These are phyloP conservation scores for Phytophthora megakarya DNA, from an alignment of 352 stramenopile species.

Conservation along the genomic window DNA sequence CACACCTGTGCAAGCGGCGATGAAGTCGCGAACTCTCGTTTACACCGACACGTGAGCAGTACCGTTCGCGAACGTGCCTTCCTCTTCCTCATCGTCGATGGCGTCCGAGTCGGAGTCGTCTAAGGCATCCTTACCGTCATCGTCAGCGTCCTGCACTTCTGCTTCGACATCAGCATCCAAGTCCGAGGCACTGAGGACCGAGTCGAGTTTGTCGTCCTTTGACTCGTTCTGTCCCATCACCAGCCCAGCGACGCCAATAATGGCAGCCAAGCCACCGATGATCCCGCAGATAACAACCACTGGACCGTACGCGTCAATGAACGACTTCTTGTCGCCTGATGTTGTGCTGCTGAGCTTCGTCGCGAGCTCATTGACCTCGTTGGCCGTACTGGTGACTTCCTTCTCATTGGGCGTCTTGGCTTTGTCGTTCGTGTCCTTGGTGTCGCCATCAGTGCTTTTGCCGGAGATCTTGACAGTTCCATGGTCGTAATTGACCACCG, in stretches of 20 bases:
- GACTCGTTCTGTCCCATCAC: constrained; percentile 45
- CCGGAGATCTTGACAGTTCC: constrained; percentile 52
- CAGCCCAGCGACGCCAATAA: constrained; percentile 66
- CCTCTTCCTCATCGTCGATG: constrained; percentile 48
- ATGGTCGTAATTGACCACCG: constrained; percentile 56
- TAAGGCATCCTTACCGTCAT: constrained; percentile 48
- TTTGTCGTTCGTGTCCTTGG: constrained; percentile 15
- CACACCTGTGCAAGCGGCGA: constrained; percentile 16
- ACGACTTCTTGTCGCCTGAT: constrained; percentile 36
- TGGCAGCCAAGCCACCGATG: constrained; percentile 65
- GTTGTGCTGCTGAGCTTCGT: constrained; percentile 56
- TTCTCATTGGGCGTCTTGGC: constrained; percentile 27
- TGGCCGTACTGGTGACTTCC: constrained; percentile 33
- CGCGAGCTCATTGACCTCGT: constrained; percentile 53
- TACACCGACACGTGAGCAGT: constrained; percentile 43
- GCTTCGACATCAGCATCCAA: constrained; percentile 66
- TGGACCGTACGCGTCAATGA: constrained; percentile 47
- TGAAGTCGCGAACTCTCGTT: constrained; percentile 2
- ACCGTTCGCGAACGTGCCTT: constrained; percentile 65
- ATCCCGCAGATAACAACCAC: constrained; percentile 70
- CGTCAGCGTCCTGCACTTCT: constrained; percentile 34
- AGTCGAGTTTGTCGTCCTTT: constrained; percentile 35
- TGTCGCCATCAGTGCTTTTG: constrained; percentile 16
- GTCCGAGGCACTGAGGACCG: constrained; percentile 48
- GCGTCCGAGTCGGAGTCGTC: constrained; percentile 58